Conservation (phyloP, 257 asterid genomes). For the Asclepias syriaca region DNA sequence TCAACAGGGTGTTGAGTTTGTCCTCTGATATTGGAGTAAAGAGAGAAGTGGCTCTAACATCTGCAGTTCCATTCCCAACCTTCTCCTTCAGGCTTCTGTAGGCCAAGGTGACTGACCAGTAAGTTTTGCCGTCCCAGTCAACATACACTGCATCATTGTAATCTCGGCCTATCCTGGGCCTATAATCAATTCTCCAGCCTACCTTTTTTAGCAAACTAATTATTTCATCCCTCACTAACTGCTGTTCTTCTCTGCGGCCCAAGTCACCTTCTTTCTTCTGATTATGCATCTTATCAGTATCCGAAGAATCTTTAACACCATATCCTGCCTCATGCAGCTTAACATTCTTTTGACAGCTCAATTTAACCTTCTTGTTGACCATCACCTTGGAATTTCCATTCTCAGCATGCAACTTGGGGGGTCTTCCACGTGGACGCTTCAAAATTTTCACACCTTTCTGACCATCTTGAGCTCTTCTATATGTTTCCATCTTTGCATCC, state of each 20-base stretch:
- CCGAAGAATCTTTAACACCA: slow-evolving; percentile 17
- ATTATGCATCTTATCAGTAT: background rate
- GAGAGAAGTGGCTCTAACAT: slow-evolving; percentile 39
- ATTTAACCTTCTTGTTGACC: slow-evolving; percentile 10
- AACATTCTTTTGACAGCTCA: slow-evolving; percentile 9
- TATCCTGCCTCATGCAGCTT: slow-evolving; percentile 16
- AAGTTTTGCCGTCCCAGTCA: slow-evolving; percentile 49
- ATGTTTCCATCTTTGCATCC: slow-evolving; percentile 2
- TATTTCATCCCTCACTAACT: slow-evolving; percentile 65
- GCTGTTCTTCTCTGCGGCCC: slow-evolving; percentile 63
- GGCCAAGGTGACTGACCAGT: slow-evolving; percentile 92
- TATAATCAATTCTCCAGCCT: slow-evolving; percentile 78
- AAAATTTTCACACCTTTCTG: slow-evolving; percentile 13
- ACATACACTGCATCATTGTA: slow-evolving; percentile 83
- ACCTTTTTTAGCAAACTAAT: slow-evolving; percentile 52
- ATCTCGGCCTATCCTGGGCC: slow-evolving; percentile 52
- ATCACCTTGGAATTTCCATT: slow-evolving; percentile 14
- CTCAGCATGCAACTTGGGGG: slow-evolving; percentile 23
- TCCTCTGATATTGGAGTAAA: slow-evolving; percentile 69
- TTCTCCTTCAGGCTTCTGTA: slow-evolving; percentile 56
- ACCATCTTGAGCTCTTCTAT: slow-evolving; percentile 12
- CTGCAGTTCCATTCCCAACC: slow-evolving; percentile 64
- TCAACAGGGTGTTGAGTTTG: slow-evolving; percentile 48
- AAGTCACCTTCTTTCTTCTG: slow-evolving; percentile 25
- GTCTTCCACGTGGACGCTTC: slow-evolving; percentile 34